Base-by-base conservation (phyloP, 2,329 filamentous ascomycete species). In the Xylaria sp. region DNA sequence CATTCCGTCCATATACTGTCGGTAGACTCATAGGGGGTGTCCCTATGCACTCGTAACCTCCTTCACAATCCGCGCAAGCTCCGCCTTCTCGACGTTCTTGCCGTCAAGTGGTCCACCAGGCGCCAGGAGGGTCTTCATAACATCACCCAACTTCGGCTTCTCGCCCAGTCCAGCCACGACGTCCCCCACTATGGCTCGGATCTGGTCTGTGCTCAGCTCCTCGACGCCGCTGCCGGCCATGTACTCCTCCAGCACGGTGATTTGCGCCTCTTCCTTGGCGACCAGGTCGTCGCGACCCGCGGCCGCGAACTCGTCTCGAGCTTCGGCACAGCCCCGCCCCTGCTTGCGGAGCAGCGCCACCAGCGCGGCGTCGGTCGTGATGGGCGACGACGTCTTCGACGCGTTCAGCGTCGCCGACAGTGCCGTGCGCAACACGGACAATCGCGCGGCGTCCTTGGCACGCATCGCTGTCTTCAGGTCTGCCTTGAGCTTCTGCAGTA, bases 371-470 rank as follows among this genome's bases (percentile, higher is more conserved):
- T 95, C 91, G 25, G 88, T 92, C 63, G 82, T 83, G 75, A 94
- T 87, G n/a, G 92, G 92, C 45, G 82, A 83, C 45, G 85, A 76
- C 15, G 91, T 93, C 81, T 94, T 94, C 77, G 89, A 90, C 39
- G 91, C 89, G 79, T 94, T 94, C 73, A 90, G 89, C 69, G 91
- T 89, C 70, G 91, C 87, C 36, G 91, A 84, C 71, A 94, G 85
- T 69, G 94, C 81, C 46, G 85, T 79, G 72, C 92, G 90, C 57
- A 95, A 85, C 43, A 93, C 91, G 45, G 86, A 82, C 30, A 94
- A 87, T 2, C 90, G 88, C 30, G 87, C 82, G 30, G 83, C 80
- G 76, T 91, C 89, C 78, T 90, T 91, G 73, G 84, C 83, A 66
- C 85, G 85, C 89, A 91, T 91, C 57, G 89, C 89, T 10, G 83